These are phyloP conservation scores for Solanum chacoense DNA, from an alignment of 305 asterid species.

Conservation along the genomic window DNA sequence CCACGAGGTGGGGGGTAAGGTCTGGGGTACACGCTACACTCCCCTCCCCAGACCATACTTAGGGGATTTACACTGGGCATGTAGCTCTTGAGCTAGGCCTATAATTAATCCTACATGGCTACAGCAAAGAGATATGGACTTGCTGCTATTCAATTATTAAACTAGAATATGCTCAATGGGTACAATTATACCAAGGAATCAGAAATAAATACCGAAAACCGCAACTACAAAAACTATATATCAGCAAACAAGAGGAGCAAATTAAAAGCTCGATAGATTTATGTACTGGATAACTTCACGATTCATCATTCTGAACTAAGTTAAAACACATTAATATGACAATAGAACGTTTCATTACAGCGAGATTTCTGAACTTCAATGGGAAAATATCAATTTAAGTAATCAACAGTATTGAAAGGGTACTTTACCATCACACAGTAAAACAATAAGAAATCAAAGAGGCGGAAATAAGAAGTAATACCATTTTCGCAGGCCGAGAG, in stretches of 20 bases:
- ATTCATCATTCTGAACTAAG: background rate
- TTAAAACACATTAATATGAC: background rate
- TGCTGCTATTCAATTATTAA: background rate
- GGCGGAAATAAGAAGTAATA: background rate
- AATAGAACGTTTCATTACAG: background rate
- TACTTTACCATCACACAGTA: too few relatives aligned
- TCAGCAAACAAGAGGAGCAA: background rate
- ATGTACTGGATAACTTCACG: background rate
- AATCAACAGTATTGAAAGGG: too few relatives aligned
- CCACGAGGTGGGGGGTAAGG: background rate
- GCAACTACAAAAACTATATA: background rate
- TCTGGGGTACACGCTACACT: background rate
- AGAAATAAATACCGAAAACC: background rate
- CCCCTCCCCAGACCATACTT: background rate
- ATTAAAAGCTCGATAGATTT: background rate
- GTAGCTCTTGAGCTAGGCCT: background rate
- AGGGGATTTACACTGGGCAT: background rate
- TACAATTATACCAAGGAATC: background rate
- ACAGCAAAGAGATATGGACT: background rate
- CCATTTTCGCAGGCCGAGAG: background rate
- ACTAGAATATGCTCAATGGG: background rate
- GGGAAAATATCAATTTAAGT: background rate
- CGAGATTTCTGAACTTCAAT: background rate
- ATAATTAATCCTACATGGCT: background rate
- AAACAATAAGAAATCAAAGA: background rate